Conservation (phyloP, 192 early-diverging fungal genomes). For the Paraglomus occultum region DNA sequence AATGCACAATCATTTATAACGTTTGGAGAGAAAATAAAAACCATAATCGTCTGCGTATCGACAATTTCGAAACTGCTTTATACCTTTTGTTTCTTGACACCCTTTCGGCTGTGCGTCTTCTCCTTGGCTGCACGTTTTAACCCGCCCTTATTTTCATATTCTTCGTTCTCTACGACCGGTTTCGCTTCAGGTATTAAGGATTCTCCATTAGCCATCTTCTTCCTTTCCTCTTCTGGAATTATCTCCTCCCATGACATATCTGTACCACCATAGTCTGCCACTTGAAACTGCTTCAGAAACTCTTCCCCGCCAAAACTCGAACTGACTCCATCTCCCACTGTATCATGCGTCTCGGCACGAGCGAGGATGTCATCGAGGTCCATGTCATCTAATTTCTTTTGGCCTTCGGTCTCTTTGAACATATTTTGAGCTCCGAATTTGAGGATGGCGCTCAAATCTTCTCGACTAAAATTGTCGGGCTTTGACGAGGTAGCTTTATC, state of each 20-base stretch:
- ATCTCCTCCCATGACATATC: slow-evolving; percentile 93
- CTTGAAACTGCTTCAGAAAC: slow-evolving; percentile 93
- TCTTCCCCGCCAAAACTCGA: slow-evolving; percentile 75
- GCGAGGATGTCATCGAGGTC: slow-evolving; percentile 98
- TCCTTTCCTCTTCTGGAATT: slow-evolving; percentile 84
- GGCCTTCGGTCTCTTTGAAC: slow-evolving; percentile 73
- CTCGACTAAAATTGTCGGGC: slow-evolving; percentile 59
- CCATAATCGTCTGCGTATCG: no score
- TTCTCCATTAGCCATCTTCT: slow-evolving; percentile 40
- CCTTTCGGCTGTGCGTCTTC: slow-evolving; percentile 29
- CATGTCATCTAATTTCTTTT: slow-evolving; percentile 87
- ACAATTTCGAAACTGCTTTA: no score
- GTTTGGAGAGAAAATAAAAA: no score
- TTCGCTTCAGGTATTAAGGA: slow-evolving; percentile 18
- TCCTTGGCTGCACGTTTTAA: slow-evolving; percentile 33
- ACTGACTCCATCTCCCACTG: slow-evolving; percentile 60
- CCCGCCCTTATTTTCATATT: slow-evolving; percentile 7
- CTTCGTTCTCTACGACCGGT: slow-evolving; percentile 7
- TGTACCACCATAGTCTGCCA: slow-evolving; percentile 79
- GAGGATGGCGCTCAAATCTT: slow-evolving; percentile 92
- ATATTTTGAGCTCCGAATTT: slow-evolving; percentile 99
- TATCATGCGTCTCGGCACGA: slow-evolving; percentile 90
- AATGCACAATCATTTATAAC: no score
- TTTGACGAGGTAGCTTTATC: slow-evolving; percentile 42
- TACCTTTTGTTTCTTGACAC: no score